These are phyloP conservation scores for Eutrema salsugineum DNA, from an alignment of 441 rosid species.

Conservation along the genomic window DNA sequence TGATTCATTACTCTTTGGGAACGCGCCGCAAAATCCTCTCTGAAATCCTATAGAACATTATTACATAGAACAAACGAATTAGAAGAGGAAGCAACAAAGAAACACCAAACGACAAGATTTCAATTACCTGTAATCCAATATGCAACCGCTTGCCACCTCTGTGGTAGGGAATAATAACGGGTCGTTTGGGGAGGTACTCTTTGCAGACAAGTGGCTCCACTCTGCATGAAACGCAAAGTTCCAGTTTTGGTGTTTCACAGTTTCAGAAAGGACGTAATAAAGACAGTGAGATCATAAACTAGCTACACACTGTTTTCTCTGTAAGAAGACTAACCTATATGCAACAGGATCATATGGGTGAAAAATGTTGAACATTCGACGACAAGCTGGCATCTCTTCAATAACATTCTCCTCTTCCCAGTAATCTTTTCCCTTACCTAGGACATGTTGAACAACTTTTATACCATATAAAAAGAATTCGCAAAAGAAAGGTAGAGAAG, in stretches of 20 bases:
- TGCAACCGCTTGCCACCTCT: slow-evolving; percentile 97
- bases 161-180: slow-evolving; percentile 92
- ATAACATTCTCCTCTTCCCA: slow-evolving; percentile 78
- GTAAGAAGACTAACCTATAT: slow-evolving; percentile 59
- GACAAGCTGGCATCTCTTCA: slow-evolving; percentile 98
- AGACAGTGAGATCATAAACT: background rate
- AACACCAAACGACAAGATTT: background rate
- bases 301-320: background rate
- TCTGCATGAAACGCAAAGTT: slow-evolving; percentile 42
- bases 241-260: slow-evolving; percentile 9
- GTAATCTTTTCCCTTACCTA: slow-evolving; percentile 87
- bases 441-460: slow-evolving; percentile 19
- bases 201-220: slow-evolving; percentile 95
- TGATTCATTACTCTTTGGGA: slow-evolving; percentile 64
- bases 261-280: background rate
- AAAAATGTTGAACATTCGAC: slow-evolving; percentile 95
- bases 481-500: background rate
- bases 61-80: background rate
- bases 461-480: background rate
- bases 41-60: slow-evolving; percentile 56
- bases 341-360: slow-evolving; percentile 99
- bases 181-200: slow-evolving; percentile 65
- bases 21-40: slow-evolving; percentile 76
- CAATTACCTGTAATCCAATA: slow-evolving; percentile 77
- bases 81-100: background rate